Base-by-base conservation (phyloP, 2,329 filamentous ascomycete species). In the Massarina eburnea region DNA sequence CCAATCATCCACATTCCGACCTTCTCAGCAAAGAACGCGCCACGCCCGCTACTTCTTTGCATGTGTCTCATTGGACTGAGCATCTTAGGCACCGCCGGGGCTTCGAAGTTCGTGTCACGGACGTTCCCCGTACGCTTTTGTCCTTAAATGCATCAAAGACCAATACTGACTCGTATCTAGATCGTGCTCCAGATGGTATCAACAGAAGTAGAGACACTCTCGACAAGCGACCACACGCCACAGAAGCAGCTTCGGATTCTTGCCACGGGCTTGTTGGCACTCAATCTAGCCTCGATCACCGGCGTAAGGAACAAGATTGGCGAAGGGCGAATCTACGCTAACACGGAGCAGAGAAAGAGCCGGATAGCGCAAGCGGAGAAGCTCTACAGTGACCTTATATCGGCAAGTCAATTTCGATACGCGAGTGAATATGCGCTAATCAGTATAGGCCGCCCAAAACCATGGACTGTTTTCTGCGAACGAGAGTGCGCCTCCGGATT, bases 21-120 rank as follows among this genome's bases (percentile, higher is more conserved):
- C 0, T 80, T 80, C 49, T 74, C 72, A 12, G 76, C 76, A 1
- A 76, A 74, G 40, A 73, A 73, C 34, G 73, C 76, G 3, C 71
- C 72, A 17, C 65, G 69, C 18, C 70, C 76, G 8, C 59, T 80
- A 15, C 60, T 80, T 1, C 74, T 79, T 38, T 72, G 72, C 18
- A 80, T 80, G 75, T 79, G 76, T 52, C 68, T 80, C 12, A 76
- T 80, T 26, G 78, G 78, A 3, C 69, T 80, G 55, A 75, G 76
- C 39, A 73, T 79, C 40, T 57, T 80, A 30, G 76, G 76, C 8
- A 80, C 77, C 1, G 76, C 75, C 35, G 77, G 77, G 9, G 76
- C 77, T 9, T 73, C 74, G 0, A 73, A 68, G 22, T 80, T 80
- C 56, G 75, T 79, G 8, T 70, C 70, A 6, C 68, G 67, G 29